Percentiles rank a stretch among this genome's conserved stretches.
Conservation (phyloP, 768 basidiomycete genomes). For the Naematelia aurantialba region DNA sequence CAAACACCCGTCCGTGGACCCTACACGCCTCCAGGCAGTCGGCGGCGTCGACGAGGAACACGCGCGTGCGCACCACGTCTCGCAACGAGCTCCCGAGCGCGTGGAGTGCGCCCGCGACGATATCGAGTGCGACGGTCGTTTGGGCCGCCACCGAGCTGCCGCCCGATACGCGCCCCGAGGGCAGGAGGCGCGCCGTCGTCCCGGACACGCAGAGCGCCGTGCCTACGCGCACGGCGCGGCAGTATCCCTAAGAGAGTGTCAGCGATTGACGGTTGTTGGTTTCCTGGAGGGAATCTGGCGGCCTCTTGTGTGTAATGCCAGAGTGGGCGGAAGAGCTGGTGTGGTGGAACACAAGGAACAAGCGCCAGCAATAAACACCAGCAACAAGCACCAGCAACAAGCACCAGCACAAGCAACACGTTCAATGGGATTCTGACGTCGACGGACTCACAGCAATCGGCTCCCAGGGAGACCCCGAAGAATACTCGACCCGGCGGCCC, state of each 20-base stretch:
- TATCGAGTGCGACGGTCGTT: constrained; percentile 11
- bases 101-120: constrained; percentile 2
- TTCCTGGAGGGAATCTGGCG: too few species aligned
- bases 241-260: constrained; percentile 8
- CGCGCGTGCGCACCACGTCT: constrained; percentile 11
- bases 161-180: background rate
- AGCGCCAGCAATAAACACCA: too few species aligned
- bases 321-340: background rate
- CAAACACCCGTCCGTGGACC: constrained; percentile 14
- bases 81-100: constrained; percentile 10
- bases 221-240: constrained; percentile 9
- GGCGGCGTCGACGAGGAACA: constrained; percentile 3
- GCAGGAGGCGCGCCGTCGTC: constrained; percentile 6
- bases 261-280: background rate
- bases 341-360: too few species aligned
- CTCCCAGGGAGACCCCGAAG: constrained; percentile 13
- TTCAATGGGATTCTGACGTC: too few species aligned
- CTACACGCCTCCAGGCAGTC: constrained; percentile 8
- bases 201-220: constrained; percentile 4
- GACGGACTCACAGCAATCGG: constrained; percentile 12
- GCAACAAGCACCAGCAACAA: too few species aligned
- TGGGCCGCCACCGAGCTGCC: constrained; percentile 3
- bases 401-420: too few species aligned
- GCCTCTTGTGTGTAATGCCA: background rate
- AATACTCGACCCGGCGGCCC: constrained; percentile 9